Base-by-base conservation (phyloP, 441 rosid species). In the Melastoma candidum region DNA sequence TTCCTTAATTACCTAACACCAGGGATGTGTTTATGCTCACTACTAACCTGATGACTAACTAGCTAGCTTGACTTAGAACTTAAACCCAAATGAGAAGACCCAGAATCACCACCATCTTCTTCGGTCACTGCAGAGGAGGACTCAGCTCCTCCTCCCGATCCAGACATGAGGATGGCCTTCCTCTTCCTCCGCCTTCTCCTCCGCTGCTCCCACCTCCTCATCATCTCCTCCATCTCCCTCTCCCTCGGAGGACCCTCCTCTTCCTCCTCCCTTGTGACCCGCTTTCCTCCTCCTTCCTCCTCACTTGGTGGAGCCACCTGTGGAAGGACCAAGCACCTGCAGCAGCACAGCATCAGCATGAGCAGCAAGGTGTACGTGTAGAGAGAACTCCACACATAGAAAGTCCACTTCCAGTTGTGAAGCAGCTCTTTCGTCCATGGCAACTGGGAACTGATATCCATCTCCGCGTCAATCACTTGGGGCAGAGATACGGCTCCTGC, bases 401-500 rank as follows among this genome's bases (percentile, higher is more conserved):
- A 56, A 4, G 89, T 83, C 95, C 89, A 87, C 64, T 66, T 84
- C 98, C 95, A 92, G 17, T 79, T 77, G 63, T 65, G 75, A 53
- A 85, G 60, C 36, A 87, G 22, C 53, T 72, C 63, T 77, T 77
- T 92, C 1, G 58, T n/a, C 93, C 85, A 80, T 0, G 95, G 94
- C 4, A 79, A 75, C 64, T 70, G 72, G 0, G 95, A 85, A 14
- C 63, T 70, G 48, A 83, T 45, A 12, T 70, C 8, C 10, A 85
- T 55, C 53, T 82, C 73, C 0, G 94, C 85, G 68, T 82, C 89
- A 9, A 79, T 82, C 32, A 87, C 7, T 68, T 85, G 94, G 1
- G 95, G 95, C 1, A 78, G 57, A 11, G 24, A 56, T 2, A 63
- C 44, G 29, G 90, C 79, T 22, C 82, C 74, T 0, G 90, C 81